A percentile compares a stretch with the other conserved stretches of the same genome.
Conservation (phyloP, 2,329 filamentous ascomycete species). For the Septoria linicola region DNA sequence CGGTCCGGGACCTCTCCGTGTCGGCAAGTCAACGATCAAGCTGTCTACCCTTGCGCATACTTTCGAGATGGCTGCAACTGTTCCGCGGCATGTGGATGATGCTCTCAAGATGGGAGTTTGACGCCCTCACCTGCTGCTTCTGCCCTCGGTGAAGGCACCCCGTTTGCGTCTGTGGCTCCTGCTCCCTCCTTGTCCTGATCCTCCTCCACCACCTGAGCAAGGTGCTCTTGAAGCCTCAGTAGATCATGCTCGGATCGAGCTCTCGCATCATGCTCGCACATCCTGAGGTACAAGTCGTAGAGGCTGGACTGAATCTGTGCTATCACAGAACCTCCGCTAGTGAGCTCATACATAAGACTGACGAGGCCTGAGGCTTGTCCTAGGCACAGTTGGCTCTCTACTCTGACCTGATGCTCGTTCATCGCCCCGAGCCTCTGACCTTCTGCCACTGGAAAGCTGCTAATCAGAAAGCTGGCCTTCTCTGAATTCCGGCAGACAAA, state of each 20-base stretch:
- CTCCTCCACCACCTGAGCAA: background rate
- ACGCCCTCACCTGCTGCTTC: too few species aligned
- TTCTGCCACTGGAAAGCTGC: background rate
- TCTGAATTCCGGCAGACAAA: background rate
- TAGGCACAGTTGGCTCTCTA: constrained; percentile 1
- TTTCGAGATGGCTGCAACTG: too few species aligned
- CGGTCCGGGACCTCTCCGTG: too few species aligned
- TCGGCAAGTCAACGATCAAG: too few species aligned
- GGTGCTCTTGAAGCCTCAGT: background rate
- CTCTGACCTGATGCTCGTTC: background rate
- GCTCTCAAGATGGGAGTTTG: too few species aligned
- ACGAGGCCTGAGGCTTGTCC: background rate
- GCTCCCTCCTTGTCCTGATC: too few species aligned
- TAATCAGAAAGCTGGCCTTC: background rate
- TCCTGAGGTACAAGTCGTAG: background rate
- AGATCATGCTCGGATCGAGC: background rate
- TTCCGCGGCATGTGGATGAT: too few species aligned
- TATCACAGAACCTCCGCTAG: background rate
- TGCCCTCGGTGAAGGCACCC: too few species aligned
- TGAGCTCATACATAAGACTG: background rate
- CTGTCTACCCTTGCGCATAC: too few species aligned
- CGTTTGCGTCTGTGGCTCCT: too few species aligned
- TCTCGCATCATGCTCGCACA: constrained; percentile 5
- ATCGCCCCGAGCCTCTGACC: background rate
- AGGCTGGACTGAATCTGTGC: background rate